Evolutionary conservation across 768 basidiomycete genomes (phyloP).

Genomic region (Exidia glandulosa): DNA sequence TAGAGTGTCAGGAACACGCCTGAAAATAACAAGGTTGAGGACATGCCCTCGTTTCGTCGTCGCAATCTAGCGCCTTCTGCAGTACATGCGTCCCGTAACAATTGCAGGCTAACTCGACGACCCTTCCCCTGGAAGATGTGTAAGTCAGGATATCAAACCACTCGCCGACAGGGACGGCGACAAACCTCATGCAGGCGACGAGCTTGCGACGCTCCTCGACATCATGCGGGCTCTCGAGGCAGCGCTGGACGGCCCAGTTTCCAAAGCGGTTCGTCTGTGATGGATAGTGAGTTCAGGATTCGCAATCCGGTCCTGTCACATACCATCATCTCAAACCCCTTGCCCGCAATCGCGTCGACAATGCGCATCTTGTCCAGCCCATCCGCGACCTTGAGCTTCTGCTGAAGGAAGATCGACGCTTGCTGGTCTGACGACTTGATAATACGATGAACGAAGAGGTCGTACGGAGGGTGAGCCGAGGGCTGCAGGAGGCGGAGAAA

Average conservation of each 20-base stretch:
- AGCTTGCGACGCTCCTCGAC: slow-evolving; percentile 70
- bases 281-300: slow-evolving; percentile 1
- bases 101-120: slow-evolving; percentile 80
- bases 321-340: slow-evolving; percentile 86
- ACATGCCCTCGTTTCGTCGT: slow-evolving; percentile 60
- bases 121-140: slow-evolving; percentile 45
- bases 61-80: slow-evolving; percentile 83
- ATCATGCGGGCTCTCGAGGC: slow-evolving; percentile 68
- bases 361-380: slow-evolving; percentile 68
- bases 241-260: slow-evolving; percentile 85
- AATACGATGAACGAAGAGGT: slow-evolving; percentile 70
- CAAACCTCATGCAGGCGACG: slow-evolving; percentile 75
- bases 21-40: not conserved
- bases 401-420: slow-evolving; percentile 81
- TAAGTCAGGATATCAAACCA: not conserved
- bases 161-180: not conserved
- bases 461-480: slow-evolving; percentile 74
- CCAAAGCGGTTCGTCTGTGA: slow-evolving; percentile 49
- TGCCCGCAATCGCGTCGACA: slow-evolving; percentile 73
- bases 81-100: slow-evolving; percentile 86
- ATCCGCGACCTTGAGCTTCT: slow-evolving; percentile 82
- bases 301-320: not conserved
- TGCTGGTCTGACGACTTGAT: slow-evolving; percentile 87
- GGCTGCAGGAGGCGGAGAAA: slow-evolving; percentile 79
- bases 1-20: too few species aligned